Base-by-base conservation (phyloP, 1,284 basidiomycete genomes). In the Ganoderma resinaceum region DNA sequence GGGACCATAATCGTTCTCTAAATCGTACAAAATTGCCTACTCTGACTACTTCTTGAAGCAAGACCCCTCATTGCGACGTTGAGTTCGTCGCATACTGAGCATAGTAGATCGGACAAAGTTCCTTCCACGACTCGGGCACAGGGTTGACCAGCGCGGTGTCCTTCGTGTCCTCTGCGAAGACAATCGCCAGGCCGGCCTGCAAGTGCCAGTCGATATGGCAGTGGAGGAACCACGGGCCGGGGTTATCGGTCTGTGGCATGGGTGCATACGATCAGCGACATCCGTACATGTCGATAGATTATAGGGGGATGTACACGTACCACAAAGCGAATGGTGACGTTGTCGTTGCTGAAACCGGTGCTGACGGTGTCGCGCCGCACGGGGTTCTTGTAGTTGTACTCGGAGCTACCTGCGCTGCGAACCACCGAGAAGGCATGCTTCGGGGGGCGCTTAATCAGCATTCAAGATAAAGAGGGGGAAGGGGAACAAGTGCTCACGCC, bases 321-420 rank as follows among this genome's bases (percentile, higher is more conserved):
- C n/a, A 43, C 60, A 31, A 68, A 68, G 18, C 67, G 67, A 33
- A 68, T 68, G 12, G 67, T 68, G n/a, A 65, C 63, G 46, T 68
- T 68, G 55, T 65, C 63, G 16, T 53, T 61, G 3, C 31, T 9
- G 3, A 8, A 6, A 3, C 67, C 67, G 14, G 72, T 73, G 70
- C 57, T 73, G n/a, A 76, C 75, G n/a, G 64, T 62, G 62, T 76
- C 75, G 35, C 75, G 75, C 31, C 40, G 43, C 35, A 74, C 69
- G 9, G 84, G 83, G 66, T 84, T 82, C 14, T 61, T 61, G 67
- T 78, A 83, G 73, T 84, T 84, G 63, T 79, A 78, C 0, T 68
- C 70, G 3, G 69, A 38, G 35, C 38, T 64, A 8, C 68, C 68
- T 16, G 72, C 70, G 40, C 70, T 71, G 29, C 68, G 68, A 2